These are phyloP conservation scores for Aspergillus asperescens DNA, from an alignment of 495 filamentous ascomycete species.

Conservation along the genomic window DNA sequence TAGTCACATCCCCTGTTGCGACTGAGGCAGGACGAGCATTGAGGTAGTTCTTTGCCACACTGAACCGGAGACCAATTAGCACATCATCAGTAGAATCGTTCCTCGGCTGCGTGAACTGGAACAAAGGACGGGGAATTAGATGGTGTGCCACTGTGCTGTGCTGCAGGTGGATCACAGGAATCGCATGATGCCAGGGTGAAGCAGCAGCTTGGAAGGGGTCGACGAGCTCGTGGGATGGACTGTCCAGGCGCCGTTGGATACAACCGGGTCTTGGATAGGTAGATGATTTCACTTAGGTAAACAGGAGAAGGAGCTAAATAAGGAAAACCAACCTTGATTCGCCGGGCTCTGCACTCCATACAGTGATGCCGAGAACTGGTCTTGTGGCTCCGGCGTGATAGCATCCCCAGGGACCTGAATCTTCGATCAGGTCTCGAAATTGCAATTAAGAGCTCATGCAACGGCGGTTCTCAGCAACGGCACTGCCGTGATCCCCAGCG, in stretches of 20 bases:
- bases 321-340: slow-evolving; percentile 37
- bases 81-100: not conserved
- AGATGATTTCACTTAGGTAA: no score
- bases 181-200: not conserved
- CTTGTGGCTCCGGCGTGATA: slow-evolving; percentile 28
- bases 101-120: not conserved
- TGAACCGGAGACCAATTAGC: slow-evolving; percentile 15
- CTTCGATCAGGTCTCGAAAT: not conserved
- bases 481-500: not conserved
- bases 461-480: not conserved
- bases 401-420: slow-evolving; percentile 14
- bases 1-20: slow-evolving; percentile 32
- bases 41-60: slow-evolving; percentile 11
- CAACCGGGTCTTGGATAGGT: not conserved
- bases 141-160: not conserved
- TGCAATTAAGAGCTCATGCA: not conserved
- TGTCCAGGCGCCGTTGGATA: not conserved
- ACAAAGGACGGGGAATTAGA: not conserved
- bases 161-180: slow-evolving; percentile 1
- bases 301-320: no score
- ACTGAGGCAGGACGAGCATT: slow-evolving; percentile 32
- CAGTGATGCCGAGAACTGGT: slow-evolving; percentile 41
- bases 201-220: no score
- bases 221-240: not conserved
- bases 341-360: slow-evolving; percentile 44